Evolutionary conservation across 345 rosid genomes (phyloP).

Genomic region (Aquilaria sinensis): DNA sequence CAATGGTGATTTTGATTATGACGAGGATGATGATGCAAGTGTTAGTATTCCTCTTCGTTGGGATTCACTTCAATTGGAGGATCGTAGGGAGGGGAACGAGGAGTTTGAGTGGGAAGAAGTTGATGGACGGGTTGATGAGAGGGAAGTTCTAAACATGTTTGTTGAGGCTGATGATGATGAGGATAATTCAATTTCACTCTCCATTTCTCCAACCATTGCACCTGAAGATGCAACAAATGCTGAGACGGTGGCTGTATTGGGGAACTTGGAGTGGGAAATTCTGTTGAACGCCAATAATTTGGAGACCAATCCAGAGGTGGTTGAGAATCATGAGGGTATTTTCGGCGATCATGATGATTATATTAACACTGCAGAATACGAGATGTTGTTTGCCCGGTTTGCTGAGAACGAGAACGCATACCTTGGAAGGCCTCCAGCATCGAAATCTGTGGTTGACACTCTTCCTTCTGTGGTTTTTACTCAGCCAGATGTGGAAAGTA

Average conservation of each 20-base stretch:
- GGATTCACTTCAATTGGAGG: slow-evolving; percentile 78
- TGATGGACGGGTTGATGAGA: slow-evolving; percentile 57
- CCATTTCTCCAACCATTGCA: slow-evolving; percentile 47
- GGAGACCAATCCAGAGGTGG: slow-evolving; percentile 41
- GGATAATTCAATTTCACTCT: slow-evolving; percentile 47
- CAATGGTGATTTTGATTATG: slow-evolving; percentile 22
- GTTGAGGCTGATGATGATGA: slow-evolving; percentile 53
- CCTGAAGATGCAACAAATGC: slow-evolving; percentile 44
- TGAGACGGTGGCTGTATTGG: slow-evolving; percentile 45
- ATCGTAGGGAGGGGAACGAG: slow-evolving; percentile 47
- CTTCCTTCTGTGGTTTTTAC: slow-evolving; percentile 50
- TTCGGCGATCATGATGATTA: slow-evolving; percentile 52
- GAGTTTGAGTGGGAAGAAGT: slow-evolving; percentile 97
- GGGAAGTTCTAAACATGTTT: slow-evolving; percentile 51
- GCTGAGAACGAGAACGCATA: slow-evolving; percentile 56
- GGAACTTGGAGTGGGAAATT: slow-evolving; percentile 74
- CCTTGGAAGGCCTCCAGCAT: slow-evolving; percentile 66
- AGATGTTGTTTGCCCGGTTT: slow-evolving; percentile 72
- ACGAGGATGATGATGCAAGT: slow-evolving; percentile 40
- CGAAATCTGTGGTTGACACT: slow-evolving; percentile 47
- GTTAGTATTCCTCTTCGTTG: slow-evolving; percentile 52
- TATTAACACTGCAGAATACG: slow-evolving; percentile 58
- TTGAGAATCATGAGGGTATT: slow-evolving; percentile 32
- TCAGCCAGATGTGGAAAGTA: slow-evolving; percentile 38
- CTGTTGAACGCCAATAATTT: slow-evolving; percentile 59